Evolutionary conservation across 768 basidiomycete genomes (phyloP), one percentile per base, ranked within the genome.

Genomic region (Termitomyces sp.): DNA sequence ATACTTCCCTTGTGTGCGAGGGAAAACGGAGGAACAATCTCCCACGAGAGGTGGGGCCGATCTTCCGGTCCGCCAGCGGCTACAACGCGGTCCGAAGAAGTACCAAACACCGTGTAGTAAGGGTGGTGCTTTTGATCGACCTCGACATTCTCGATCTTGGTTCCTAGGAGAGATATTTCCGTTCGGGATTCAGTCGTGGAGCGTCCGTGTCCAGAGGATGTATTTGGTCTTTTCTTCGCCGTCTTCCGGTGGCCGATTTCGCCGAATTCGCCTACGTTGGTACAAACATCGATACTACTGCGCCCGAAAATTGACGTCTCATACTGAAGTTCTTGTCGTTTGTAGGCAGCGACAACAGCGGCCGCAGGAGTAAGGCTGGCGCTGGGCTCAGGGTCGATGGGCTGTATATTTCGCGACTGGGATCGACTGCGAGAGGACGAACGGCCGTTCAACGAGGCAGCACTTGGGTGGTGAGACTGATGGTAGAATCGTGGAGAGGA

Each of bases 21-120:
- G 56, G 17, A 50, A 57, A 57, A 56, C 58, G 11, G 52, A 37
- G 15, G 48, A 42, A 44, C 61, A 17, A 54, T 52, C 28, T 71
- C 71, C 63, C 64, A 68, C 12, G 63, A 68, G 6, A 51, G 47
- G 28, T 56, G 47, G 52, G 63, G 21, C 35, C 33, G 58, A 26
- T 80, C 80, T 10, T 73, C 73, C 0, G 74, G 71, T 10, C 74
- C 73, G 0, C 76, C 78, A 0, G 76, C 75, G 12, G 73, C 75
- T 15, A 80, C 71, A 6, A 78, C 68, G 8, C 73, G 73, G 1
- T 73, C 81, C 1, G 78, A 71, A 0, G 72, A 65, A 6, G 73
- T 70, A 1, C 83, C 83, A 56, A 83, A 75, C 15, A 84, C 76
- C 3, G 83, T 81, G 60, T 83, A 83, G 51, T 83, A 81, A n/a